A percentile compares a stretch with the other conserved stretches of the same genome.
Evolutionary conservation across 164 flowering plant species (phyloP).

Genomic region (Hamamelis virginiana): DNA sequence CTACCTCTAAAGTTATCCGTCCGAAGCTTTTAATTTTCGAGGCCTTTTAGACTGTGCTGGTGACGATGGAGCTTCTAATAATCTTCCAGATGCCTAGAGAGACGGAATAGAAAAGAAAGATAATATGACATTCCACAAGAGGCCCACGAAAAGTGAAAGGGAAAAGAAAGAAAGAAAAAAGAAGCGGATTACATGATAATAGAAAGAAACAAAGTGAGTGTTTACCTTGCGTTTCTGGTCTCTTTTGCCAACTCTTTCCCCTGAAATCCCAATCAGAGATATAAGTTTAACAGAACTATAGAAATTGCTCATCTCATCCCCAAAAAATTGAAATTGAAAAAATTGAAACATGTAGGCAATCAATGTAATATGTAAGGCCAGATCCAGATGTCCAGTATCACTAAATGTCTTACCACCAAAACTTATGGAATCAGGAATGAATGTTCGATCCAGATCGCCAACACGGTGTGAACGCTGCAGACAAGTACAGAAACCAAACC

Average conservation of each 20-base stretch:
- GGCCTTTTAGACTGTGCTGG: slow-evolving; percentile 81
- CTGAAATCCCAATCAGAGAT: slow-evolving; percentile 35
- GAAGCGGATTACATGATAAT: not conserved
- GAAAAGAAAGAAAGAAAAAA: not conserved
- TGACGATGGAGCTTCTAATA: slow-evolving; percentile 68
- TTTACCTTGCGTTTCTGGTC: slow-evolving; percentile 87
- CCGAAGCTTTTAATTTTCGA: slow-evolving; percentile 72
- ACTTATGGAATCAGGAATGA: slow-evolving; percentile 55
- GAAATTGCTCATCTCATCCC: not conserved
- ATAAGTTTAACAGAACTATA: not conserved
- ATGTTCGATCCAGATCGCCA: slow-evolving; percentile 71
- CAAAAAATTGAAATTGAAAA: not conserved
- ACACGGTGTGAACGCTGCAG: slow-evolving; percentile 46
- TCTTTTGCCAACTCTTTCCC: slow-evolving; percentile 71
- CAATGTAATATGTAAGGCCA: not conserved
- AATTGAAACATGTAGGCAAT: not conserved
- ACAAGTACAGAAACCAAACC: not conserved
- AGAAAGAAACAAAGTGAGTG: not conserved
- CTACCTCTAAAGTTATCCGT: slow-evolving; percentile 32
- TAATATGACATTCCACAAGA: not conserved
- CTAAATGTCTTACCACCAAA: slow-evolving; percentile 60
- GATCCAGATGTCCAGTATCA: not conserved
- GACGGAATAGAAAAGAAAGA: slow-evolving; percentile 1
- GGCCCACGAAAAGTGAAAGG: too few relatives aligned
- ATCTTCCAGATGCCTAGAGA: slow-evolving; percentile 75